Conservation (phyloP, 768 basidiomycete species). For the Russula emetica region DNA sequence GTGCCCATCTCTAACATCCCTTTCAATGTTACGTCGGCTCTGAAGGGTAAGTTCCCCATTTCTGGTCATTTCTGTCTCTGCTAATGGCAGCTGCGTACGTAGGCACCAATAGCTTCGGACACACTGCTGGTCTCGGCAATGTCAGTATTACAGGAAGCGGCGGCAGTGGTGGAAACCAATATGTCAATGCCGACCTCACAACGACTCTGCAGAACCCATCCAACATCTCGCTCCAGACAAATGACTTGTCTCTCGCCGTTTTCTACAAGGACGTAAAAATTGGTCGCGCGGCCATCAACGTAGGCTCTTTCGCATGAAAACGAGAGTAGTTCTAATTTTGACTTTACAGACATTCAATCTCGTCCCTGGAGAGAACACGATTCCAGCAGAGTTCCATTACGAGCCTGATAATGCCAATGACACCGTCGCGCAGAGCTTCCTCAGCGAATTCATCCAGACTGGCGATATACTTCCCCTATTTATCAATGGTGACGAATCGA, state of each 20-base stretch:
- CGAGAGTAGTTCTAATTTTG: constrained; percentile 8
- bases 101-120: constrained; percentile 61
- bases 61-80: not conserved
- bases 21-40: constrained; percentile 53
- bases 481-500: constrained; percentile 55
- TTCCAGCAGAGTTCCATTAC: constrained; percentile 63
- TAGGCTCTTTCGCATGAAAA: constrained; percentile 33
- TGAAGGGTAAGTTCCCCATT: constrained; percentile 41
- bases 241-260: constrained; percentile 54
- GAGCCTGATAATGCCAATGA: constrained; percentile 60
- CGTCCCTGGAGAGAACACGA: constrained; percentile 51
- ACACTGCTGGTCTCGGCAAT: constrained; percentile 48
- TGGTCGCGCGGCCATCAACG: constrained; percentile 56
- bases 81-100: not conserved
- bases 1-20: constrained; percentile 61
- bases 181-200: constrained; percentile 53
- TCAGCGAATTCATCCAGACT: constrained; percentile 56
- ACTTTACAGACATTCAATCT: constrained; percentile 48
- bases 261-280: constrained; percentile 52
- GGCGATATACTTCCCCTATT: constrained; percentile 45
- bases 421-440: constrained; percentile 59
- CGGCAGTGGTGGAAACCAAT: constrained; percentile 56
- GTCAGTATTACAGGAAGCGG: constrained; percentile 63
- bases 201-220: constrained; percentile 62
- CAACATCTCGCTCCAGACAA: constrained; percentile 58